Percentiles rank a stretch among this genome's conserved stretches.
These are phyloP conservation scores for Tuber indicum DNA, from an alignment of 495 filamentous ascomycete species.

Conservation along the genomic window DNA sequence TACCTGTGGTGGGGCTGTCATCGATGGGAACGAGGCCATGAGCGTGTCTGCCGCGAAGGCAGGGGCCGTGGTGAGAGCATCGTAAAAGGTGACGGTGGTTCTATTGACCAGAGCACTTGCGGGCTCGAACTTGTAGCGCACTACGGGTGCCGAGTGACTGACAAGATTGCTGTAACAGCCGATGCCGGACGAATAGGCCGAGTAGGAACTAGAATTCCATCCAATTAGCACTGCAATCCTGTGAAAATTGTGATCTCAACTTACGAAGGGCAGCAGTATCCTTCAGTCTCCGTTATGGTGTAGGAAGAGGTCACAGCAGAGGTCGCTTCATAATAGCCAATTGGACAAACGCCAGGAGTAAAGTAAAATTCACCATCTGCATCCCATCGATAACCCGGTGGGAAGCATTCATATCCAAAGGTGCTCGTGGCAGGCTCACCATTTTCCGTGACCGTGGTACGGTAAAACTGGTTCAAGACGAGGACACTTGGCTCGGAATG, in stretches of 20 bases:
- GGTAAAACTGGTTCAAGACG: background rate
- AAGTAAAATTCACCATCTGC: background rate
- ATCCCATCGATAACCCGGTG: background rate
- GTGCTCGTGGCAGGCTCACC: background rate
- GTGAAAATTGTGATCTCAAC: background rate
- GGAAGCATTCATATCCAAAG: background rate
- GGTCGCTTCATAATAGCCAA: background rate
- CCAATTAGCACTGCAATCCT: background rate
- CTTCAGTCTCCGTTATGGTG: background rate
- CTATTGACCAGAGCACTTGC: background rate
- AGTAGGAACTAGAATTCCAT: background rate
- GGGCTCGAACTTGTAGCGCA: background rate
- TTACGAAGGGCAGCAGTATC: slow-evolving; percentile 3
- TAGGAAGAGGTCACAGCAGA: background rate
- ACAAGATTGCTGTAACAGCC: background rate
- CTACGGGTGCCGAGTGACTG: background rate
- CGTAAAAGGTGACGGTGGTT: background rate
- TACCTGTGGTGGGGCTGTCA: background rate
- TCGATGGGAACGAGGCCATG: background rate
- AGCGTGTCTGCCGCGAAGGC: background rate
- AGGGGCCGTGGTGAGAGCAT: background rate
- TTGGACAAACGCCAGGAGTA: background rate
- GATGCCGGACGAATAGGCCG: background rate
- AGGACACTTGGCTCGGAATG: background rate
- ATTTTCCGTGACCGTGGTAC: background rate